Base-by-base conservation (phyloP, 352 stramenopile genomes). In the Peronospora belbahrii region DNA sequence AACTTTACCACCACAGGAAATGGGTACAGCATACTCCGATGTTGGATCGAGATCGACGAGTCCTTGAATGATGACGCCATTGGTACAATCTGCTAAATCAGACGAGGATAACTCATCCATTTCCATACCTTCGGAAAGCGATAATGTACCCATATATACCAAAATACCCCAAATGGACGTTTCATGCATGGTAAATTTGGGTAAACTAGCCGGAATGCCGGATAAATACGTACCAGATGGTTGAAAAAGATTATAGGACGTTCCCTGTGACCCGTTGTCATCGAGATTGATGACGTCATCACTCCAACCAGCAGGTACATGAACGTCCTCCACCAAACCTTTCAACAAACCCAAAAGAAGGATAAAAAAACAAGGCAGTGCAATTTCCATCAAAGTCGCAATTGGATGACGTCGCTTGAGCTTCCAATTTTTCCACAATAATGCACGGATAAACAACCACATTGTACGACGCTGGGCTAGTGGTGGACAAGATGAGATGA, bases 351-450 rank as follows among this genome's bases (percentile, higher is more conserved):
- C 63, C 52, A 85, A 41, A 6, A 85, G 31, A 20, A 85, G 27
- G 25, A 88, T 79, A 55, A 88, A 83, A 33, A 81, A 28, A 39
- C 52, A 70, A 1, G 76, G 76, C 8, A 88, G 51, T 9, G 53
- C 52, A 2, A 88, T 35, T 14, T 88, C 73, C 47, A 81, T 53
- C 9, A 72, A 55, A 8, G 69, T 82, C 17, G 59, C 72, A 8
- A 85, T 42, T 2, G 56, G 57, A 19, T 85, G 73, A 28, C 73
- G 71, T 7, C 59, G 52, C 62, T 88, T 88, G 10, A 85, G 64
- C 31, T 67, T 56, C 56, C 61, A 77, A 43, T 88, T 85, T 53
- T 88, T 88, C 66, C 73, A 77, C 23, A 82, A 52, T 38, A 85
- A 48, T 39, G 68, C 67, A 32, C 54, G 48, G 30, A 70, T 57